phyloP scores from a whole-genome alignment of 225 moss, liverwort and hornwort genomes.

The Polytrichum commune region DNA sequence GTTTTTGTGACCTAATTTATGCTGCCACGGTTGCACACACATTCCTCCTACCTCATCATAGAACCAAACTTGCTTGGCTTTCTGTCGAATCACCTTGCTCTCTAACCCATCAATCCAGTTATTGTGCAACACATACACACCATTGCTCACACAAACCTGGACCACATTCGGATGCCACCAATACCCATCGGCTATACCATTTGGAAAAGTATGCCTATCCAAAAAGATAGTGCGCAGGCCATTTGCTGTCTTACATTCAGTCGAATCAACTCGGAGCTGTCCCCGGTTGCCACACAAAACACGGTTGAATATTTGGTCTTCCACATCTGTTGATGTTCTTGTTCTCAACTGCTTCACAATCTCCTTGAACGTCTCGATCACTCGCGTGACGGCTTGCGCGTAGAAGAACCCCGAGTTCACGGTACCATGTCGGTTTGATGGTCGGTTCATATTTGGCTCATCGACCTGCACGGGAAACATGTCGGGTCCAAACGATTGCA shows the following conservation, averaged over 20 bases:
- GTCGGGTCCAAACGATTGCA: conserved; percentile 15
- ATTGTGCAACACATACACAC: conserved; percentile 53
- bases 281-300: conserved; percentile 32
- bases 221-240: conserved; percentile 48
- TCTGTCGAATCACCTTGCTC: conserved; percentile 36
- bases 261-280: conserved; percentile 20
- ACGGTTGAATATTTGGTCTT: conserved; percentile 32
- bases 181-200: conserved; percentile 37
- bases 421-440: conserved; percentile 33
- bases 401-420: conserved; percentile 56
- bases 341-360: conserved; percentile 18
- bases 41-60: conserved; percentile 38
- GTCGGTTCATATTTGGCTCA: conserved; percentile 29
- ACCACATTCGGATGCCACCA: conserved; percentile 46
- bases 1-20: conserved; percentile 4
- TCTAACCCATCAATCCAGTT: conserved; percentile 33
- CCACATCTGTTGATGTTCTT: conserved; percentile 5
- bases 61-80: conserved; percentile 49
- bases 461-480: conserved; percentile 34
- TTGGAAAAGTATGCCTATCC: conserved; percentile 37
- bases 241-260: conserved; percentile 27
- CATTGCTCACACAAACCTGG: conserved; percentile 17
- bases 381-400: conserved; percentile 29
- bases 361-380: conserved; percentile 30
- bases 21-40: conserved; percentile 61